Percentiles rank a stretch among this genome's conserved stretches.
phyloP scores from a whole-genome alignment of 1,284 basidiomycete species.

The Retiboletus fuscus region DNA sequence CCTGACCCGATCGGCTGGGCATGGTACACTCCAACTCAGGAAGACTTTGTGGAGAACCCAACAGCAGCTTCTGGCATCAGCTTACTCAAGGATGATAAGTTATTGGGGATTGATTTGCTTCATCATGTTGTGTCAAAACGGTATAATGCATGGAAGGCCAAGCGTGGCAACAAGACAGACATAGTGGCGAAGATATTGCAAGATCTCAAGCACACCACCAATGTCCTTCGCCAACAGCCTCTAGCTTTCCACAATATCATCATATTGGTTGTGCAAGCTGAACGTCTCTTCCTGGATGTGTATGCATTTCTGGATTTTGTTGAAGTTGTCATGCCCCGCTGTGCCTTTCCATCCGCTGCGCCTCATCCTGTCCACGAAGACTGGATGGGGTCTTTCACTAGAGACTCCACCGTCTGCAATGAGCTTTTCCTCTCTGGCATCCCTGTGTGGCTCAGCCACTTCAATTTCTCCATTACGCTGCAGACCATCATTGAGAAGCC shows the following conservation, averaged over 20 bases:
- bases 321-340: too few species aligned
- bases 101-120: background rate
- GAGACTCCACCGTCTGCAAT: too few species aligned
- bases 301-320: too few species aligned
- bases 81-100: background rate
- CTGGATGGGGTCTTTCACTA: too few species aligned
- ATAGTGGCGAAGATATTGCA: too few species aligned
- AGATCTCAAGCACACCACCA: background rate
- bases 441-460: background rate
- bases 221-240: background rate
- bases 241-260: background rate
- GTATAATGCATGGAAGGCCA: background rate
- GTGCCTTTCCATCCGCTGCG: too few species aligned
- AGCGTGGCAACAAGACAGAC: background rate
- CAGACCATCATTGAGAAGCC: background rate
- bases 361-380: too few species aligned
- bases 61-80: background rate
- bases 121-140: background rate
- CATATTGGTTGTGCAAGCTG: background rate
- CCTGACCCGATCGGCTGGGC: too few species aligned
- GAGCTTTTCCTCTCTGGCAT: too few species aligned
- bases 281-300: background rate
- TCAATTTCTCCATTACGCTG: background rate
- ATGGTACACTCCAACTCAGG: constrained; percentile 1
- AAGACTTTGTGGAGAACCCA: background rate